phyloP scores from a whole-genome alignment of 1,284 basidiomycete species.

The Athelia sp. region DNA sequence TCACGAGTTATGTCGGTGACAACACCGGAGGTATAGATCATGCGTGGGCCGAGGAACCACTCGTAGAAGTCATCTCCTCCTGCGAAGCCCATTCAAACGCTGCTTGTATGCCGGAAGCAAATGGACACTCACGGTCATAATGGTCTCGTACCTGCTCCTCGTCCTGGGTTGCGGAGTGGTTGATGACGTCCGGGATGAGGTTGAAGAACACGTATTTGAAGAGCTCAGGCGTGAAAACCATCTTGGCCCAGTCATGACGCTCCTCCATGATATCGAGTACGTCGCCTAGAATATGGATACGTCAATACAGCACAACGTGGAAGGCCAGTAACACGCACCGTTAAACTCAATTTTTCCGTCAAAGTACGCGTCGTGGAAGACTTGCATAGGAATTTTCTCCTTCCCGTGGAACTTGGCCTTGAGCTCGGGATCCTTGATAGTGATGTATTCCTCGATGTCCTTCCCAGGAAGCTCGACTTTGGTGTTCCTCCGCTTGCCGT shows the following conservation, averaged over 20 bases:
- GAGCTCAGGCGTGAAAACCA: constrained; percentile 81
- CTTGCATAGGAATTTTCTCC: constrained; percentile 96
- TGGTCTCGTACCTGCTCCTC: constrained; percentile 95
- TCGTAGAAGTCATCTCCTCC: constrained; percentile 91
- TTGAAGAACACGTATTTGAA: constrained; percentile 93
- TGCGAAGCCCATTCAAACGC: constrained; percentile 20
- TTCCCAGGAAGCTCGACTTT: constrained; percentile 86
- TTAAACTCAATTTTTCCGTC: constrained; percentile 96
- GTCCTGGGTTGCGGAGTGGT: constrained; percentile 89
- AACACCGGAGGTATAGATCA: constrained; percentile 97
- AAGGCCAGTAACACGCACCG: constrained; percentile 43
- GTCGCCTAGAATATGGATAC: constrained; percentile 62
- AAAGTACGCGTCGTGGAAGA: constrained; percentile 98
- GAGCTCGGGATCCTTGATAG: constrained; percentile 82
- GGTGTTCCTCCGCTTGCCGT: constrained; percentile 80
- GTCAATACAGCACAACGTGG: background rate
- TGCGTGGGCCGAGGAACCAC: constrained; percentile 94
- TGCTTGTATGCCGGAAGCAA: constrained; percentile 10
- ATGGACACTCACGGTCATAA: constrained; percentile 76
- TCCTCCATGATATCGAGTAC: constrained; percentile 92
- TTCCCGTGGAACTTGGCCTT: constrained; percentile 74
- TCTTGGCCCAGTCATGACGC: constrained; percentile 93
- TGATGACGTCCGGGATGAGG: constrained; percentile 89
- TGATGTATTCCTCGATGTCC: constrained; percentile 87
- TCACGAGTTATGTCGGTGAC: constrained; percentile 70